Conservation (phyloP, 495 filamentous ascomycete genomes). For the Beverwykella pulmonaria region DNA sequence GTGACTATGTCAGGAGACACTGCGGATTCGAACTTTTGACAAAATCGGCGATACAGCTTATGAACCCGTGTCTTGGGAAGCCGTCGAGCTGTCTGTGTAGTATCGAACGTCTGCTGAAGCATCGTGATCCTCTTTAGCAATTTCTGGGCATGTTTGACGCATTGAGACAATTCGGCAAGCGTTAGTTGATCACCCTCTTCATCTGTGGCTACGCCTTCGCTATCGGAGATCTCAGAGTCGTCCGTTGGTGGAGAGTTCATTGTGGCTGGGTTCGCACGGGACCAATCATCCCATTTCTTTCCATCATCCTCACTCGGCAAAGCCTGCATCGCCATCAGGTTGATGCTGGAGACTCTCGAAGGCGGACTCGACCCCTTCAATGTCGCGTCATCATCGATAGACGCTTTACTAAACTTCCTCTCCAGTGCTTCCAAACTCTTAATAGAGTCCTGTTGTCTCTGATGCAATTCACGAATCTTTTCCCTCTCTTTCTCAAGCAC, state of each 20-base stretch:
- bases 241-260: not conserved
- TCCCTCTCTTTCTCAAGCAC: conserved; percentile 22
- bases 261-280: not conserved
- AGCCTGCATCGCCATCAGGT: not conserved
- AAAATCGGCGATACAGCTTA: conserved; percentile 32
- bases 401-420: conserved; percentile 17
- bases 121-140: conserved; percentile 18
- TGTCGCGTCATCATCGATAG: conserved; percentile 26
- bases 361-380: conserved; percentile 14
- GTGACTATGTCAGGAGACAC: not conserved
- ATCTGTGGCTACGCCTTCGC: conserved; percentile 13
- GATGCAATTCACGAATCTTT: conserved; percentile 28
- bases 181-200: conserved; percentile 15
- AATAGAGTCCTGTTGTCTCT: conserved; percentile 29
- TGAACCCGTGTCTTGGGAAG: conserved; percentile 9
- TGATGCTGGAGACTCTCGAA: conserved; percentile 16
- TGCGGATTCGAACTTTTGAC: conserved; percentile 21
- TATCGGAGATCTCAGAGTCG: conserved; percentile 29
- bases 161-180: conserved; percentile 17
- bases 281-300: not conserved
- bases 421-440: conserved; percentile 18
- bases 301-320: not conserved
- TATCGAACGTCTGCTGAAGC: conserved; percentile 15
- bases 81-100: not conserved
- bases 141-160: conserved; percentile 30